Percentiles rank a stretch among this genome's conserved stretches.
These are phyloP conservation scores for Alternaria hordeiaustralica DNA, from an alignment of 2,329 filamentous ascomycete genomes.

Conservation along the genomic window DNA sequence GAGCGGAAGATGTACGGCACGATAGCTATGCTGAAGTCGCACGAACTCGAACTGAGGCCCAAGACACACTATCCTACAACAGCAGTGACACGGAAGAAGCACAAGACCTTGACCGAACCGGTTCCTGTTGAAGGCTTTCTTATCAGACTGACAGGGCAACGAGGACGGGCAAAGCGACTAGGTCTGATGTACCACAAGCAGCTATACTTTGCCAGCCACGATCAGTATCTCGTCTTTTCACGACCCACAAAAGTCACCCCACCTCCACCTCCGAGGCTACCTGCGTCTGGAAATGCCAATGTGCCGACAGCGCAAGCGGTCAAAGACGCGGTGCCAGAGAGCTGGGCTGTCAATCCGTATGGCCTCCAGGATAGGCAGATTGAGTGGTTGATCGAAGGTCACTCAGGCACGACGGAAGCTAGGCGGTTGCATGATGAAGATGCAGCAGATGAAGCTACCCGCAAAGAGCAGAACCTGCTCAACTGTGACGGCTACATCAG, in stretches of 20 bases:
- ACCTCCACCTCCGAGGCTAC: conserved; percentile 64
- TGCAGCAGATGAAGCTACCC: conserved; percentile 64
- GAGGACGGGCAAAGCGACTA: conserved; percentile 63
- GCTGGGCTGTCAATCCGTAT: conserved; percentile 68
- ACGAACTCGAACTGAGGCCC: conserved; percentile 70
- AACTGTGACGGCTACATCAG: conserved; percentile 70
- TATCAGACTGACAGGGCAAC: conserved; percentile 68
- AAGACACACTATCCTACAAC: conserved; percentile 69
- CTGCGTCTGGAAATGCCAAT: conserved; percentile 50
- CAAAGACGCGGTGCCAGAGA: conserved; percentile 63
- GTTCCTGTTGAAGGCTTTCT: conserved; percentile 70
- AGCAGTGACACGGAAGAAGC: conserved; percentile 49
- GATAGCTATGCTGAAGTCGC: conserved; percentile 70
- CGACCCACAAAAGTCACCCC: conserved; percentile 64
- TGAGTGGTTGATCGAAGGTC: conserved; percentile 60
- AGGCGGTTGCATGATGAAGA: conserved; percentile 62
- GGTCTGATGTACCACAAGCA: conserved; percentile 70
- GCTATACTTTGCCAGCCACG: conserved; percentile 69
- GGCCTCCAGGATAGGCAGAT: conserved; percentile 61
- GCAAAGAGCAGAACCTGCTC: conserved; percentile 64
- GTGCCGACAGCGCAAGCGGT: conserved; percentile 64
- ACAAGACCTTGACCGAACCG: conserved; percentile 61
- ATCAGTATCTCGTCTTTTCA: conserved; percentile 68
- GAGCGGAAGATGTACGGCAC: conserved; percentile 74
- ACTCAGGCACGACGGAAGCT: conserved; percentile 51